Evolutionary conservation across 106 monocot genomes (phyloP).

Genomic region (Triglochin maritima): DNA sequence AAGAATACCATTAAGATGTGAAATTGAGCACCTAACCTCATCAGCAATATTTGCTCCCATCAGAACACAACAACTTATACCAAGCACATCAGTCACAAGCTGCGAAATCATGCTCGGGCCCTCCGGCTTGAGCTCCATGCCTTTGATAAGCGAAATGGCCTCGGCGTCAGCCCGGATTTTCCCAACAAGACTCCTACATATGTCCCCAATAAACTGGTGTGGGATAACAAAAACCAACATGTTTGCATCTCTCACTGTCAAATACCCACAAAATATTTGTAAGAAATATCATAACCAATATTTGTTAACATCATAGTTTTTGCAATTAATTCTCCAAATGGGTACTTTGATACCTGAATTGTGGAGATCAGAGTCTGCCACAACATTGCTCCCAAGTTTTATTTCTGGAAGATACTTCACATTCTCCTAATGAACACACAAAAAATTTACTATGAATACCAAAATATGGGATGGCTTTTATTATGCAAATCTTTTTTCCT

Average conservation of each 20-base stretch:
- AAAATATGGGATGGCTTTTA: not conserved
- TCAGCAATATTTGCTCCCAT: conserved; percentile 94
- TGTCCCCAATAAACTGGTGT: conserved; percentile 69
- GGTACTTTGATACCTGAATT: conserved; percentile 37
- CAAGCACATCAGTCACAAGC: conserved; percentile 59
- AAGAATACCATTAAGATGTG: not conserved
- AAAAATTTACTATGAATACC: not conserved
- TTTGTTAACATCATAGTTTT: too few species aligned
- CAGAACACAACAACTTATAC: conserved; percentile 78
- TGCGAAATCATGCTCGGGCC: conserved; percentile 89
- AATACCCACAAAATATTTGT: not conserved
- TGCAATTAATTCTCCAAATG: too few species aligned
- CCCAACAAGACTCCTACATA: conserved; percentile 63
- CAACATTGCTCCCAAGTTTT: conserved; percentile 75
- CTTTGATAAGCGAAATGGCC: conserved; percentile 90
- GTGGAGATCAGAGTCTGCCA: conserved; percentile 80
- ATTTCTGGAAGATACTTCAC: conserved; percentile 79
- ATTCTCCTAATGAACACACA: conserved; percentile 55
- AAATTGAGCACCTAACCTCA: conserved; percentile 37
- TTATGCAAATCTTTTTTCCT: not conserved
- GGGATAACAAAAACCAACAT: conserved; percentile 89
- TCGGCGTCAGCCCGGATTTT: conserved; percentile 48
- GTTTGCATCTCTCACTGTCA: conserved; percentile 68
- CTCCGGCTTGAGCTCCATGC: conserved; percentile 88
- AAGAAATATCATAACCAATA: not conserved